Evolutionary conservation across 1,284 basidiomycete species (phyloP), one percentile per base, ranked within the genome.

Genomic region (Moniliophthora roreri): DNA sequence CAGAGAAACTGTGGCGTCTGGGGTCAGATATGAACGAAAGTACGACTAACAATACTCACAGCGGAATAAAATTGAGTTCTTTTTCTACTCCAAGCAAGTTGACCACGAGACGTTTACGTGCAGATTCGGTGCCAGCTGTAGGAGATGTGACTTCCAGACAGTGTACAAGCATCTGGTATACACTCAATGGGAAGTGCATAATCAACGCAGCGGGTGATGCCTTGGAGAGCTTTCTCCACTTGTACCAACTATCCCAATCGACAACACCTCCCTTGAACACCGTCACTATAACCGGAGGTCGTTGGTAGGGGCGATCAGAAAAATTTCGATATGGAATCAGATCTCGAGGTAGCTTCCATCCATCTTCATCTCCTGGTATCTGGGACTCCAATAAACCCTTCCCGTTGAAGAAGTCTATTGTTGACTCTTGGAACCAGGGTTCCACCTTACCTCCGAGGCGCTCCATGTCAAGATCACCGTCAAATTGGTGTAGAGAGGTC

Each of bases 51-150:
- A 38, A 41, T 13, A 67, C 75, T 37, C 48, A 75, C 75, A 74
- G 42, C 24, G 75, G 75, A 20, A 77, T 58, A 60, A 69, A 75
- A 50, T 76, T 77, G 37, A 75, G 66, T 53, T 76, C 74, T n/a
- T 67, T 66, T 58, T 74, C 74, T 5, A 66, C 62, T 10, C 73
- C 73, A 6, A 76, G 58, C 28, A 71, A 65, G 45, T 76, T 73
- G 4, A 76, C 28, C 37, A 58, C 42, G 21, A 75, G 61, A 15
- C 57, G 52, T 20, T 68, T 61, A 40, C 70, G 65, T 24, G 55
- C 37, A 8, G 54, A 53, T 0, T 56, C 26, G 32, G 54, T 60
- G 16, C 62, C 69, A 9, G 56, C 51, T 36, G 49, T 61, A 9
- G 71, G 65, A 50, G 57, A 59, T 15, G 68, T 60, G 28, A 76